Evolutionary conservation across 2,329 filamentous ascomycete genomes (phyloP).

Genomic region (Calonectria naviculata): DNA sequence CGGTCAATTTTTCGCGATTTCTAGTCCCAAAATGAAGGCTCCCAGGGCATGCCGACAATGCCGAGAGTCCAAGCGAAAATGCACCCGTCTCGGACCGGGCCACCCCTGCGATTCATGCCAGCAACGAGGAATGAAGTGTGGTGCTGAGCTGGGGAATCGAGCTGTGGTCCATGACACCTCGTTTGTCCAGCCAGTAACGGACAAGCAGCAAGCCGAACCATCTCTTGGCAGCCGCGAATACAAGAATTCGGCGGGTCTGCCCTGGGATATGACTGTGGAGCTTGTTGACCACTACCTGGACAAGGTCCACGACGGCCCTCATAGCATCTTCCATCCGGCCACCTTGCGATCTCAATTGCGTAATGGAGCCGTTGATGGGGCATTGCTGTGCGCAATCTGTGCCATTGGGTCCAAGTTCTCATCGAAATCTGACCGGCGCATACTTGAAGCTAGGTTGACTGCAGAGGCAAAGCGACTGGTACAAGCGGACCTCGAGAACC

Average conservation of each 20-base stretch:
- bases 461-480: slow-evolving; percentile 15
- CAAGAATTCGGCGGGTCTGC: neutral
- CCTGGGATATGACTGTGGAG: neutral
- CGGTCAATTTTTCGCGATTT: neutral
- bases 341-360: neutral
- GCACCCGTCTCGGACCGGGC: neutral
- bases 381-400: slow-evolving; percentile 20
- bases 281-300: slow-evolving; percentile 23
- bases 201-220: neutral
- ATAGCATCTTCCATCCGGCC: slow-evolving; percentile 27
- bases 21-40: neutral
- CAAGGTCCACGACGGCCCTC: slow-evolving; percentile 23
- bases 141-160: neutral
- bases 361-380: neutral
- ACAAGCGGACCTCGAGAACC: slow-evolving; percentile 20
- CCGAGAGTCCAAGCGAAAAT: neutral
- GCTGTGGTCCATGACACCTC: neutral
- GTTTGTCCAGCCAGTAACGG: neutral
- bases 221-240: neutral
- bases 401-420: slow-evolving; percentile 22
- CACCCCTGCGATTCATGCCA: neutral
- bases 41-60: neutral
- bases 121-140: neutral
- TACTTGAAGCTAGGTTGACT: neutral
- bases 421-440: neutral